Evolutionary conservation across 441 rosid genomes (phyloP), one percentile per base, ranked within the genome.

Genomic region (Mallotus repandus): DNA sequence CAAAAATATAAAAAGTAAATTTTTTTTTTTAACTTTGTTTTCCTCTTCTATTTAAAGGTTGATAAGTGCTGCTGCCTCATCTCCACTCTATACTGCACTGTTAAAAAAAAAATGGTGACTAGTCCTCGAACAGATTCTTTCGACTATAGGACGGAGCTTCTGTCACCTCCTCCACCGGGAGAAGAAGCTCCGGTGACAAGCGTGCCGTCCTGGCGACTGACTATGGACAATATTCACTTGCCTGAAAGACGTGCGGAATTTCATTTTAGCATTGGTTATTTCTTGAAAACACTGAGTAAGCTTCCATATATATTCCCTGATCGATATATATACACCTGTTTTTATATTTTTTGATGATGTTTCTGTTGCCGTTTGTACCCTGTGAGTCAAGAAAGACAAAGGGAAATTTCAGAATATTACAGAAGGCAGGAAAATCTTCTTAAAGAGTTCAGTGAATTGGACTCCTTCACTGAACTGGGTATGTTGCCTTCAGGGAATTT

Each of bases 391-490:
- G 92, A 76, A 70, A 84, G 48, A 55, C 81, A 81, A 3, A 78
- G 72, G 38, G 68, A 74, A 73, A 80, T 86, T 16, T 81, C 82
- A 19, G 76, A 79, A 11, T 88, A 86, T 58, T 88, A 88, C 79
- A 72, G 73, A 73, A 84, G 76, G 63, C 92, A 88, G 76, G 85
- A 81, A 64, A 75, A 74, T 32, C 84, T 88, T 35, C 81, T 86
- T 4, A 60, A 78, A 67, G 87, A 81, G 41, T 88, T 73, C 76
- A 78, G 64, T 53, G 88, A 84, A 81, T 82, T 86, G 29, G 85
- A 88, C 45, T 66, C 76, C 6, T 80, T 86, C 69, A 71, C 77
- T 9, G 92, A 88, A 15, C 77, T 84, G 65, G 92, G 87, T 2
- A 56, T 69, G 69, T 64, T 83, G 55, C 88, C 89, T 0, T 35